phyloP scores from a whole-genome alignment of 2,329 filamentous ascomycete species.

The Alternaria viburni region DNA sequence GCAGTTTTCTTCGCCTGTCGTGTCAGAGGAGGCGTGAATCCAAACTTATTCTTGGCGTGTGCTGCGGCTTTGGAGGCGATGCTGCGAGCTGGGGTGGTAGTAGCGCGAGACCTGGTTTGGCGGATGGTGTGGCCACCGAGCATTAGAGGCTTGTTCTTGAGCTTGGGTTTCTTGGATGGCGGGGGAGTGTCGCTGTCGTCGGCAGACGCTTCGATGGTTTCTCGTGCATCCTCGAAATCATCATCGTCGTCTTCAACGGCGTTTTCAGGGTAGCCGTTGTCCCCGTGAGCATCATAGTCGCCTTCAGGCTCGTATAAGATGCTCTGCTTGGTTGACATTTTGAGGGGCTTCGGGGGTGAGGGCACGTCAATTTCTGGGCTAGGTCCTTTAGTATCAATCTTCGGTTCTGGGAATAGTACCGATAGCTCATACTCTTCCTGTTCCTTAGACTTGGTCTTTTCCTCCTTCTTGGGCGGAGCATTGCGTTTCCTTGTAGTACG shows the following conservation, averaged over 20 bases:
- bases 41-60: background rate
- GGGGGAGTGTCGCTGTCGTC: background rate
- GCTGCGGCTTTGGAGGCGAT: background rate
- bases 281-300: accelerated
- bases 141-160: background rate
- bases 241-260: background rate
- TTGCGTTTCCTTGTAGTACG: background rate
- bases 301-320: background rate
- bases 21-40: background rate
- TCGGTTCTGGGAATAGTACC: accelerated
- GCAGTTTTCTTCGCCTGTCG: background rate
- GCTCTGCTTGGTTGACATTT: background rate
- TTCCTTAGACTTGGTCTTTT: background rate
- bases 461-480: background rate
- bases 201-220: background rate
- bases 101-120: background rate
- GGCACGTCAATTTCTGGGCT: background rate
- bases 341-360: background rate
- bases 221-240: background rate
- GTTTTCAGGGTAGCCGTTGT: background rate
- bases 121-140: background rate
- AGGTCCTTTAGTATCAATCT: background rate
- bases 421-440: background rate
- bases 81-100: background rate
- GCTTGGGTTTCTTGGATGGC: background rate